phyloP scores from a whole-genome alignment of 805 yeast species.

The Saturnispora silvae region DNA sequence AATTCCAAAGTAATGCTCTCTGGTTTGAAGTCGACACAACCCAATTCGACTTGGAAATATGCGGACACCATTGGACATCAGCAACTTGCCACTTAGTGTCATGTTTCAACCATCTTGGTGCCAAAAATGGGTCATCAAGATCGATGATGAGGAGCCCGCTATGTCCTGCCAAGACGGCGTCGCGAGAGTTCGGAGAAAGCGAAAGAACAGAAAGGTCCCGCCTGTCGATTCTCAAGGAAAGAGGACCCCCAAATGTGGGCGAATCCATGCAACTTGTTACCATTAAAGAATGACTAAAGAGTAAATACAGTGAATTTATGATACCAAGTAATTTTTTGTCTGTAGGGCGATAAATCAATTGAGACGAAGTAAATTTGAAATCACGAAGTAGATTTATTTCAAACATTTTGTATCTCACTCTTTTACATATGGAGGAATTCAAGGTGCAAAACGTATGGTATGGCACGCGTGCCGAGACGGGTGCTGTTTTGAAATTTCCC shows the following conservation, averaged over 20 bases:
- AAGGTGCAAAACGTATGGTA: slow-evolving; percentile 1
- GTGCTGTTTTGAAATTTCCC: background rate
- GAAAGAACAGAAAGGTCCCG: slow-evolving; percentile 78
- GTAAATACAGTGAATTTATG: too few species aligned
- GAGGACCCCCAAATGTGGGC: slow-evolving; percentile 67
- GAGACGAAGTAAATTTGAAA: too few species aligned
- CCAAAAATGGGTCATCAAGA: slow-evolving; percentile 87
- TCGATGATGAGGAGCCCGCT: slow-evolving; percentile 85
- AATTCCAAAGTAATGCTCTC: slow-evolving; percentile 90
- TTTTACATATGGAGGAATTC: background rate
- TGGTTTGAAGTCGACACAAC: slow-evolving; percentile 91
- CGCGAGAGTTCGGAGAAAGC: slow-evolving; percentile 81
- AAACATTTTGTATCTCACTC: background rate
- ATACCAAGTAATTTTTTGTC: too few species aligned
- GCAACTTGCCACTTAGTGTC: slow-evolving; percentile 97
- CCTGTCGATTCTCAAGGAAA: slow-evolving; percentile 84
- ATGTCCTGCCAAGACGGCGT: slow-evolving; percentile 81
- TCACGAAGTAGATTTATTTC: too few species aligned
- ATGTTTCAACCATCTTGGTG: slow-evolving; percentile 90
- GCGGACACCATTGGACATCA: slow-evolving; percentile 98
- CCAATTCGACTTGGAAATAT: slow-evolving; percentile 75
- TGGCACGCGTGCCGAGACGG: background rate
- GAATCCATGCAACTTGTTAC: slow-evolving; percentile 32
- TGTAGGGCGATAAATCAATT: too few species aligned
- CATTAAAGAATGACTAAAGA: slow-evolving; percentile 19